These are phyloP conservation scores for Puccinia polysora DNA, from an alignment of 1,284 basidiomycete species.

Conservation along the genomic window DNA sequence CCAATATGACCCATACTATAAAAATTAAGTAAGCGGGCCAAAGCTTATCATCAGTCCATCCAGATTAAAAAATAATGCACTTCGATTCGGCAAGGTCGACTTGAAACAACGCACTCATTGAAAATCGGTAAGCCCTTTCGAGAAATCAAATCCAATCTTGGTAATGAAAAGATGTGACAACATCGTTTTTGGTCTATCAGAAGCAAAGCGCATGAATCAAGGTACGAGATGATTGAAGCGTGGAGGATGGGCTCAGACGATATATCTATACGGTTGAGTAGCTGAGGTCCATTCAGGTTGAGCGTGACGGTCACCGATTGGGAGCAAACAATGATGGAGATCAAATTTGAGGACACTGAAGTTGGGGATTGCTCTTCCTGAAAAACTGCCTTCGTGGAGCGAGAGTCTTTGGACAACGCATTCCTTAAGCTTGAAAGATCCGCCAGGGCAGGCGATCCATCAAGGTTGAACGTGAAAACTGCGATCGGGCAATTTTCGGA, in stretches of 20 bases:
- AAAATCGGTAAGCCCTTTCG: conserved; percentile 19
- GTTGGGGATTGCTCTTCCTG: conserved; percentile 1
- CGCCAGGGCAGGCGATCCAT: conserved; percentile 8
- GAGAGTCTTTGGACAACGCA: conserved; percentile 18
- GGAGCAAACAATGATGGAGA: conserved; percentile 28
- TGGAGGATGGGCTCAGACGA: conserved; percentile 10
- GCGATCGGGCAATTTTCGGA: conserved; percentile 4
- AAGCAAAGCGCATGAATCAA: conserved; percentile 18
- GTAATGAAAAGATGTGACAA: conserved; percentile 30
- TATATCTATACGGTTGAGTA: conserved; percentile 18
- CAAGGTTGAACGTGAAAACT: conserved; percentile 24
- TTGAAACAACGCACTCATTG: conserved; percentile 3
- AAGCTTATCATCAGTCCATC: background rate
- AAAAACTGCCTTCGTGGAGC: conserved; percentile 12
- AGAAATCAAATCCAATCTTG: conserved; percentile 33
- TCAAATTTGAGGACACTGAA: background rate
- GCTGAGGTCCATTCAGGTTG: conserved; percentile 30
- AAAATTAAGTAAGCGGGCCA: no score
- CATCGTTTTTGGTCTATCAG: conserved; percentile 33
- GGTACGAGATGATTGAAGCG: conserved; percentile 19
- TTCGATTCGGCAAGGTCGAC: background rate
- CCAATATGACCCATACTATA: background rate
- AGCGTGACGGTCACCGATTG: conserved; percentile 1
- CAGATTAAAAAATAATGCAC: background rate
- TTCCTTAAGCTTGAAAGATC: conserved; percentile 13